Evolutionary conservation across 768 basidiomycete genomes (phyloP), one percentile per base, ranked within the genome.

Genomic region (Boletus tomentosulus): DNA sequence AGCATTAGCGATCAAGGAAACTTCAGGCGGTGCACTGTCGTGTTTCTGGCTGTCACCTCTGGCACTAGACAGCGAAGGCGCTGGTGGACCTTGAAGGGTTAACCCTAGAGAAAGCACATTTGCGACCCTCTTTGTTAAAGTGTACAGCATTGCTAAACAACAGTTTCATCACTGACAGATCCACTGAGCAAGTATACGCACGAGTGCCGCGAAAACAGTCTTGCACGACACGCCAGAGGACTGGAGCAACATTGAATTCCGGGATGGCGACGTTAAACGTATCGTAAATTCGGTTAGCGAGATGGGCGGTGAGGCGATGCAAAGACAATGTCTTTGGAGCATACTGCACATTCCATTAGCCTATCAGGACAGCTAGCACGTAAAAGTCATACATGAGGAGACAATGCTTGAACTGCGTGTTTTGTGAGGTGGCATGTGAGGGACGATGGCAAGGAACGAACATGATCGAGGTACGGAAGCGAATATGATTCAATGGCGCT

Each of bases 391-490:
- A 92, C 92, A 61, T 74, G 72, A 46, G 91, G 90, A 44, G 86
- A 85, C 58, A 92, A 72, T 27, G 85, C 83, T 65, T 78, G 78
- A 31, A 77, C 71, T 43, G 77, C 81, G 55, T 89, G 80, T 69
- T 85, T 86, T 30, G 86, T 87, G 48, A 96, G 80, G 71, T 92
- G 91, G 38, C 68, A 62, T 2, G 75, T 75, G 78, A 95, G 80
- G 16, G 71, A 73, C 31, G 54, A 56, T 1, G 92, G 89, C 7
- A 96, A 71, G 33, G 81, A 63, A 31, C 81, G 79, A 31, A 83
- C 68, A 31, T 83, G 78, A 59, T 92, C 87, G 39, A 97, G 75
- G 71, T 93, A 95, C 2, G 92, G 92, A 38, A 97, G 75, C 34
- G 83, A 75, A 63, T 89, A 85, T 31, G 73, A 72, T 65, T 93